These are phyloP conservation scores for Amauroascus niger DNA, from an alignment of 2,329 filamentous ascomycete genomes.

Conservation along the genomic window DNA sequence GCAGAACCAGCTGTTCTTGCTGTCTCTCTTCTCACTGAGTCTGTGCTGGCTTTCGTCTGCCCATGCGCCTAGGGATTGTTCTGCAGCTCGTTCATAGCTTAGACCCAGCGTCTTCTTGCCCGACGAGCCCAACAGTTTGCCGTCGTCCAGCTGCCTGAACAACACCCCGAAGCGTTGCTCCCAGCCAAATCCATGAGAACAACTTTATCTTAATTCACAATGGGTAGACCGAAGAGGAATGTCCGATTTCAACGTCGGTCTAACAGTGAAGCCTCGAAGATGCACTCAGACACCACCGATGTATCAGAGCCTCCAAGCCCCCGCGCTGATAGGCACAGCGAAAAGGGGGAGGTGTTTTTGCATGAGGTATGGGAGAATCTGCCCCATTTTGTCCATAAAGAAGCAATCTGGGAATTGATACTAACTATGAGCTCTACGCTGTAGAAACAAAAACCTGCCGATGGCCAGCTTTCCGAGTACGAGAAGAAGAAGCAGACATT, in stretches of 20 bases:
- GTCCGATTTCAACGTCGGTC: slow-evolving; percentile 50
- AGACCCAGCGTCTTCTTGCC: slow-evolving; percentile 12
- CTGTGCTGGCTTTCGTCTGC: neutral
- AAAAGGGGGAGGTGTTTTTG: slow-evolving; percentile 27
- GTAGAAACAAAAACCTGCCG: slow-evolving; percentile 7
- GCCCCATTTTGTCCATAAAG: neutral
- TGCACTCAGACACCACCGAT: slow-evolving; percentile 48
- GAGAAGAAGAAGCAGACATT: slow-evolving; percentile 99
- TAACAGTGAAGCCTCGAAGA: slow-evolving; percentile 40
- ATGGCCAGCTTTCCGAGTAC: slow-evolving; percentile 54
- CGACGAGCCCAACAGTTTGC: slow-evolving; percentile 5
- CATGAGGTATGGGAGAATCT: slow-evolving; percentile 20
- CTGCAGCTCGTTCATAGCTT: slow-evolving; percentile 1
- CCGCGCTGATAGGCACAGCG: slow-evolving; percentile 34
- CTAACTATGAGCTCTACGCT: slow-evolving; percentile 5
- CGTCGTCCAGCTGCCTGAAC: neutral
- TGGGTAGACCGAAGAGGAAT: slow-evolving; percentile 48
- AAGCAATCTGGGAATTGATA: neutral
- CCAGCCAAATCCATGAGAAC: slow-evolving; percentile 5
- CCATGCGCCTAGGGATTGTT: neutral
- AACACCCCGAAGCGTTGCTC: neutral
- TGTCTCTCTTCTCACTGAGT: neutral
- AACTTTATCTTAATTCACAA: slow-evolving; percentile 22
- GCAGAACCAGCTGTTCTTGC: neutral
- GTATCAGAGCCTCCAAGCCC: slow-evolving; percentile 45